Evolutionary conservation across 192 early-diverging fungal genomes (phyloP).

Genomic region (Rhizophagus clarus): DNA sequence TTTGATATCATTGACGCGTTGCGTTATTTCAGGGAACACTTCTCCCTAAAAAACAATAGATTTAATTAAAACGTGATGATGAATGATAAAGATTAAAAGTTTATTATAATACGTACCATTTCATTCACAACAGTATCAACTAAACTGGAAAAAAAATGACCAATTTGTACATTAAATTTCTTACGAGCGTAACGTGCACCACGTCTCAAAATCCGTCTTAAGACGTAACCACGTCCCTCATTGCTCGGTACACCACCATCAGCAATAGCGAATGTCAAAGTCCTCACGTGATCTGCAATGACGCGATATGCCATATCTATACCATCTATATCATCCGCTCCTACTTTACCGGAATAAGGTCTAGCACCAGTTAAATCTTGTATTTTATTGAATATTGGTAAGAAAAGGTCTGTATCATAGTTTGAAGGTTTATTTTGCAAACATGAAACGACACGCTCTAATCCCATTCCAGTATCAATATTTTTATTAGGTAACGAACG

Average conservation of each 20-base stretch:
- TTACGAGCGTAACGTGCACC: slow-evolving; percentile 93
- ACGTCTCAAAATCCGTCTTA: slow-evolving; percentile 93
- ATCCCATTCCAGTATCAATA: slow-evolving; percentile 98
- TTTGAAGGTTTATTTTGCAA: slow-evolving; percentile 94
- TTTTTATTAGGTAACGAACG: slow-evolving; percentile 92
- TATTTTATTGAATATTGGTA: slow-evolving; percentile 79
- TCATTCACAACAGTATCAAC: slow-evolving; percentile 89
- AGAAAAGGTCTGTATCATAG: slow-evolving; percentile 96
- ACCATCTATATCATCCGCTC: slow-evolving; percentile 89
- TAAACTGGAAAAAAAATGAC: slow-evolving; percentile 90
- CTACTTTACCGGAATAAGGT: slow-evolving; percentile 83
- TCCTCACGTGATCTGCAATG: slow-evolving; percentile 96
- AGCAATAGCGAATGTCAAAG: slow-evolving; percentile 93
- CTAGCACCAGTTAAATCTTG: slow-evolving; percentile 86
- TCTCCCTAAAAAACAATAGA: slow-evolving; percentile 56
- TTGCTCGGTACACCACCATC: slow-evolving; percentile 97
- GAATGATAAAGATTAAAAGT: not conserved
- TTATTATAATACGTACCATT: slow-evolving; percentile 67
- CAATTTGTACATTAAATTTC: slow-evolving; percentile 88
- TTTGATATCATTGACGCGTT: slow-evolving; percentile 81
- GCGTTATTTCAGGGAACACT: slow-evolving; percentile 87
- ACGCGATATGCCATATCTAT: slow-evolving; percentile 98
- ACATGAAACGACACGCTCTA: slow-evolving; percentile 93
- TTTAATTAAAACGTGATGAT: not conserved
- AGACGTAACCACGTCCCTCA: slow-evolving; percentile 97